These are phyloP conservation scores for Petrea volubilis DNA, from an alignment of 257 asterid species.

Conservation along the genomic window DNA sequence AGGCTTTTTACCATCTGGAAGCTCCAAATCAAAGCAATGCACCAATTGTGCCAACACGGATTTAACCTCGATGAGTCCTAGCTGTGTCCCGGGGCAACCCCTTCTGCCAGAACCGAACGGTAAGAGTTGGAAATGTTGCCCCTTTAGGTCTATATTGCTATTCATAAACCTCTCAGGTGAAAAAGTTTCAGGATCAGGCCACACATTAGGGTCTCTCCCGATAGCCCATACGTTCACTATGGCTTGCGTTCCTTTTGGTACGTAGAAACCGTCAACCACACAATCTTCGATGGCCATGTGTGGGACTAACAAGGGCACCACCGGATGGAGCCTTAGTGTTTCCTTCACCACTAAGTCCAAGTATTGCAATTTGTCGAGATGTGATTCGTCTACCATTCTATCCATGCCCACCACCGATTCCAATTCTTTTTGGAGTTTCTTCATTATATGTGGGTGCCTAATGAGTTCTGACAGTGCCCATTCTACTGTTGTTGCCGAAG, in stretches of 20 bases:
- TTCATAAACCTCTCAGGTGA: conserved; percentile 33
- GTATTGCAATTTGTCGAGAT: conserved; percentile 31
- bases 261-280: conserved; percentile 20
- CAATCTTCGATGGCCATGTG: conserved; percentile 42
- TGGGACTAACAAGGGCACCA: conserved; percentile 33
- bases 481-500: conserved; percentile 26
- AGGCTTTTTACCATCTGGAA: conserved; percentile 20
- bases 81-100: conserved; percentile 36
- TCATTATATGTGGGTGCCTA: conserved; percentile 29
- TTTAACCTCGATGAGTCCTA: conserved; percentile 28
- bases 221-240: neutral
- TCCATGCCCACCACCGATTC: conserved; percentile 23
- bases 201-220: neutral
- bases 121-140: conserved; percentile 21
- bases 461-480: conserved; percentile 39
- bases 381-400: conserved; percentile 27
- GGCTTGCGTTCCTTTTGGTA: conserved; percentile 30
- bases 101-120: conserved; percentile 41
- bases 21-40: conserved; percentile 44
- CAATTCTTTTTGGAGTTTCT: conserved; percentile 35
- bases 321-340: conserved; percentile 36
- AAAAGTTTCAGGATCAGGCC: conserved; percentile 30
- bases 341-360: conserved; percentile 36
- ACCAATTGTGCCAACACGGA: conserved; percentile 30
- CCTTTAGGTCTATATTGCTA: conserved; percentile 18